Conservation (phyloP, 208 protist genomes). For the Trichomonas vaginalis region DNA sequence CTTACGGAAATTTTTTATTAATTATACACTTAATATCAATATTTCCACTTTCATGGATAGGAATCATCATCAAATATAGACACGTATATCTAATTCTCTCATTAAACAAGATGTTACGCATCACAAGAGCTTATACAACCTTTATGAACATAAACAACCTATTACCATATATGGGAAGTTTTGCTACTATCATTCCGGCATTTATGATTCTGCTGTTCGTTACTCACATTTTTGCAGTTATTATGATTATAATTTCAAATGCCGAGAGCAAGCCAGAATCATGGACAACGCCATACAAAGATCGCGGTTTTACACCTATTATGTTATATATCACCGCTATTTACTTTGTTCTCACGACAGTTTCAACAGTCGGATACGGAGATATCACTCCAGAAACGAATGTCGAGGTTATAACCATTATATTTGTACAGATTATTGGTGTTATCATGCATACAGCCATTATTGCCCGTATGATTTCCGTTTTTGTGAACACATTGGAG, state of each 20-base stretch:
- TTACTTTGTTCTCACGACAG: neutral
- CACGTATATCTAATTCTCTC: neutral
- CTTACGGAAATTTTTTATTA: neutral
- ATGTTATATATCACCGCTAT: neutral
- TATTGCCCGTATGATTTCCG: neutral
- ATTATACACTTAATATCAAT: neutral
- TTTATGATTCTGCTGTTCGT: neutral
- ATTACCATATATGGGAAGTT: neutral
- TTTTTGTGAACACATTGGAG: neutral
- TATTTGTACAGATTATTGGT: neutral
- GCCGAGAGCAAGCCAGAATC: neutral
- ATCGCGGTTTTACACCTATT: neutral
- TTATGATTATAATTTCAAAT: neutral
- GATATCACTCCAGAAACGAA: neutral
- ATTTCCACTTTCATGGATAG: neutral
- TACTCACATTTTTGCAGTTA: neutral
- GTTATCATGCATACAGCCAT: neutral
- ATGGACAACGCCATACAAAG: neutral
- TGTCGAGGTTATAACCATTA: neutral
- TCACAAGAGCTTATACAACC: neutral
- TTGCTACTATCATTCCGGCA: neutral
- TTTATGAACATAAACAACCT: neutral
- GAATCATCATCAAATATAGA: neutral
- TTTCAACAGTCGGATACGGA: neutral
- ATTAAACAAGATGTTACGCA: neutral